A percentile compares a stretch with the other conserved stretches of the same genome.
phyloP scores from a whole-genome alignment of 805 yeast species.

The Priceomyces melissophilus region DNA sequence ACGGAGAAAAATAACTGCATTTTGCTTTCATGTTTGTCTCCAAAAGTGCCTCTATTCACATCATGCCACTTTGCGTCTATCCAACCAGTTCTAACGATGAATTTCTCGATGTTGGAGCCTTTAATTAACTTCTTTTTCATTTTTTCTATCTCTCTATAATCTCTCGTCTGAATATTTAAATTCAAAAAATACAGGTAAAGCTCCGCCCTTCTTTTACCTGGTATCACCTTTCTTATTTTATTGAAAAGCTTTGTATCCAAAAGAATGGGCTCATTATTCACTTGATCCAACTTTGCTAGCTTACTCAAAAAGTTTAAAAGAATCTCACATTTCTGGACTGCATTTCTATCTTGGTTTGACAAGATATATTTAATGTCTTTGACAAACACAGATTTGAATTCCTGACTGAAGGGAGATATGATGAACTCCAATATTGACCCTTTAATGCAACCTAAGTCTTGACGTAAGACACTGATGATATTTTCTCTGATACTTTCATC shows the following conservation, averaged over 20 bases:
- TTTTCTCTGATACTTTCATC: conserved; percentile 16
- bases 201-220: conserved; percentile 15
- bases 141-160: conserved; percentile 9
- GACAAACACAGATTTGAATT: conserved; percentile 15
- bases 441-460: conserved; percentile 20
- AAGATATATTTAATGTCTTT: conserved; percentile 14
- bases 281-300: conserved; percentile 19
- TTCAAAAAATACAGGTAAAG: conserved; percentile 29
- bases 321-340: conserved; percentile 13
- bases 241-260: conserved; percentile 14
- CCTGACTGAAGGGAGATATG: conserved; percentile 18
- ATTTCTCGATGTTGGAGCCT: conserved; percentile 31
- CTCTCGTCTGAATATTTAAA: conserved; percentile 29
- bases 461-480: conserved; percentile 13
- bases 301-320: conserved; percentile 24
- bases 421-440: conserved; percentile 25
- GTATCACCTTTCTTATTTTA: conserved; percentile 14
- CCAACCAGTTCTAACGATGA: conserved; percentile 35
- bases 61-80: conserved; percentile 37
- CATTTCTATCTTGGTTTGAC: conserved; percentile 9
- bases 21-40: conserved; percentile 16
- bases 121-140: conserved; percentile 21
- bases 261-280: conserved; percentile 21
- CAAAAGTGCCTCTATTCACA: conserved; percentile 15
- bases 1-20: conserved; percentile 32